phyloP scores from a whole-genome alignment of 2,329 filamentous ascomycete species.

The Colletotrichum gloeosporioides region DNA sequence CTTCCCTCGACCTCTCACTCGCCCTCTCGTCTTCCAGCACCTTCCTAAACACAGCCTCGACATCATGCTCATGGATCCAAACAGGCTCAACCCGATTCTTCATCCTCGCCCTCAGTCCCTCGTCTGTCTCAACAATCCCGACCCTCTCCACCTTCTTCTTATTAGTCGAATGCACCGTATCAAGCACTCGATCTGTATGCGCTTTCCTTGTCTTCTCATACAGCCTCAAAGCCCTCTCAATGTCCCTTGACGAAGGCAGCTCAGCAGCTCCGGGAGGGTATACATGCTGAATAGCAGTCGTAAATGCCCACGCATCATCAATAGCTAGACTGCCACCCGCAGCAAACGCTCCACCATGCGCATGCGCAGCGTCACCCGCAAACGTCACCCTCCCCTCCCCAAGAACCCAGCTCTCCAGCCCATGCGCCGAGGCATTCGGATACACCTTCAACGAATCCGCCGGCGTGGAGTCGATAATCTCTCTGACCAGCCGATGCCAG shows the following conservation, averaged over 20 bases:
- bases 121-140: constrained; percentile 37
- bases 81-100: constrained; percentile 38
- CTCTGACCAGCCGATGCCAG: constrained; percentile 46
- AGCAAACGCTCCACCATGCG: constrained; percentile 46
- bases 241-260: constrained; percentile 18
- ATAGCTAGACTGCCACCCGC: constrained; percentile 44
- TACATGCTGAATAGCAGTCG: constrained; percentile 40
- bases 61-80: constrained; percentile 54
- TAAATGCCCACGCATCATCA: constrained; percentile 47
- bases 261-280: constrained; percentile 25
- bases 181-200: constrained; percentile 42
- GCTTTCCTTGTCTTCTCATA: constrained; percentile 48
- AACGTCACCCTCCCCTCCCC: constrained; percentile 37
- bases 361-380: constrained; percentile 44
- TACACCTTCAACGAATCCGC: constrained; percentile 38
- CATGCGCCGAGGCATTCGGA: constrained; percentile 46
- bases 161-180: constrained; percentile 37
- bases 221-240: constrained; percentile 36
- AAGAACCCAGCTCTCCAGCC: constrained; percentile 46
- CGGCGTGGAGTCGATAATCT: constrained; percentile 45
- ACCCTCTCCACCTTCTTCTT: constrained; percentile 28
- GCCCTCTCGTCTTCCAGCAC: background rate
- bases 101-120: constrained; percentile 39
- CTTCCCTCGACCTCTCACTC: background rate
- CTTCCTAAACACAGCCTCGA: constrained; percentile 38